Base-by-base conservation (phyloP, 1,284 basidiomycete species). In the Grifola frondosa region DNA sequence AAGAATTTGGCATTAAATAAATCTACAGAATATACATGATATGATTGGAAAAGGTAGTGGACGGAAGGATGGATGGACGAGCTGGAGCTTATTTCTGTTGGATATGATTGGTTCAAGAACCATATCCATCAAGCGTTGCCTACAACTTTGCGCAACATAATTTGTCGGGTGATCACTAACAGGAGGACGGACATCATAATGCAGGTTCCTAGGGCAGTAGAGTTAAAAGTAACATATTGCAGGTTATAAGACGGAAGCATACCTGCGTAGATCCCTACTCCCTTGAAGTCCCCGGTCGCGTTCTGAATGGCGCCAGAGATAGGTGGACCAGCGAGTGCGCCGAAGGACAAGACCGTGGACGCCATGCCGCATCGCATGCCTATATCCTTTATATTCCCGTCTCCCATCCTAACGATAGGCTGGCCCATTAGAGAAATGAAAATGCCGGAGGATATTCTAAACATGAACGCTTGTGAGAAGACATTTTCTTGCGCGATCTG, bases 251-350 rank as follows among this genome's bases (percentile, higher is more conserved):
- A 25, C 30, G 28, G 20, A 16, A 15, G 5, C 42, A 10, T 24
- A 75, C 78, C 80, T 44, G 80, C 78, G 56, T 80, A 81, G 46
- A 71, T 69, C 5, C 80, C 80, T 13, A 81, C 78, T 10, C 57
- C 67, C 21, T 69, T 57, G 46, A 72, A 80, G 5, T 68, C 66
- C 12, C 65, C 66, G 7, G 70, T 70, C 0, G 64, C 55, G 10
- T 56, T 52, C 44, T 70, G 68, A 42, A 81, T 78, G 3, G 73
- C 73, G 15, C 78, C 77, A 11, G 75, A 75, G 48, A 80, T 76
- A 0, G 78, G 77, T 16, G 75, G 75, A 3, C 80, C 77, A 5
- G 65, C 66, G 2, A 78, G 54, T 2, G 75, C 67, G 19, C 70
- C 74, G 7, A 72, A 19, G 10, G 70, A 65, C 19, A 71, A 54